These are phyloP conservation scores for Didymosphaeria variabile DNA, from an alignment of 2,329 filamentous ascomycete species.

Conservation along the genomic window DNA sequence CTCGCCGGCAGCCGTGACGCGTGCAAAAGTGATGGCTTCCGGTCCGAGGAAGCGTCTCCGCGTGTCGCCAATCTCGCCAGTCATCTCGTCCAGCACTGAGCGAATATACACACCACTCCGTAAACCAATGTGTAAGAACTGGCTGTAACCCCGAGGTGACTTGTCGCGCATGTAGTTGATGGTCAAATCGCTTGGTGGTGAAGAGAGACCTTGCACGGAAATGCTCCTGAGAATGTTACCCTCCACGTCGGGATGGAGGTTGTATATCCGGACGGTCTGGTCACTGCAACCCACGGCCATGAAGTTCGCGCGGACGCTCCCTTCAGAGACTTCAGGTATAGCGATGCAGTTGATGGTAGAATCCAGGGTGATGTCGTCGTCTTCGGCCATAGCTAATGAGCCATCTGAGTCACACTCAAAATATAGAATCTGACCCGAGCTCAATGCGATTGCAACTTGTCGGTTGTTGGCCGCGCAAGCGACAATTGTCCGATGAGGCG, in stretches of 20 bases:
- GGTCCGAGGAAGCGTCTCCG: conserved; percentile 93
- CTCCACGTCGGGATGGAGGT: conserved; percentile 87
- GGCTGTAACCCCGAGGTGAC: conserved; percentile 83
- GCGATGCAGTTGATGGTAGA: conserved; percentile 96
- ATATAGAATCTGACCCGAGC: conserved; percentile 95
- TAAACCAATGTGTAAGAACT: conserved; percentile 95
- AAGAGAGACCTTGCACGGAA: conserved; percentile 91
- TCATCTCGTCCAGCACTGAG: conserved; percentile 93
- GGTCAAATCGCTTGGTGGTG: conserved; percentile 84
- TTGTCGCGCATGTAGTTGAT: conserved; percentile 98
- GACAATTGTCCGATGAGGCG: conserved; percentile 93
- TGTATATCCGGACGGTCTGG: conserved; percentile 91
- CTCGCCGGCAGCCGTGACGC: conserved; percentile 86
- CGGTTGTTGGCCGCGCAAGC: conserved; percentile 92
- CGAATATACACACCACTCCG: conserved; percentile 95
- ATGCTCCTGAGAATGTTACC: conserved; percentile 76
- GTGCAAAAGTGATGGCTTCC: conserved; percentile 87
- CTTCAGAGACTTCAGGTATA: conserved; percentile 90
- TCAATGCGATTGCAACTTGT: conserved; percentile 92
- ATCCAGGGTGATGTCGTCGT: conserved; percentile 89
- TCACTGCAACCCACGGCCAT: conserved; percentile 97
- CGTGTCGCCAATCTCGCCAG: conserved; percentile 93
- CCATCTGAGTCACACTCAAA: conserved; percentile 97
- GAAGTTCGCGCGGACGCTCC: conserved; percentile 87
- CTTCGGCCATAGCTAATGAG: conserved; percentile 88